Conservation (phyloP, 2,329 filamentous ascomycete genomes). For the Fusarium chlamydosporum region DNA sequence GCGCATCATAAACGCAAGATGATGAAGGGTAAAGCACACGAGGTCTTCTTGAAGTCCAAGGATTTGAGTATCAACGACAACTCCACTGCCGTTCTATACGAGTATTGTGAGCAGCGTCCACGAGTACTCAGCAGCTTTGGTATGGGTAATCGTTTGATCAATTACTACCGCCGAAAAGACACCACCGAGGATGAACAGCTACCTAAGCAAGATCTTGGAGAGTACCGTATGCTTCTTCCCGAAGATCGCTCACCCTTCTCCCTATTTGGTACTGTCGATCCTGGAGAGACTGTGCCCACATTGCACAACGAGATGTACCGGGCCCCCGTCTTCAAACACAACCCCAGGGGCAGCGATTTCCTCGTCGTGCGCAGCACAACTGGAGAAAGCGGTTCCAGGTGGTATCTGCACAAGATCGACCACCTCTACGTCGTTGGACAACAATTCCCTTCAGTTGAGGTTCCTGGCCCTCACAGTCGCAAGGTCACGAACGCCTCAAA, state of each 20-base stretch:
- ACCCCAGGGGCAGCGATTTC: slow-evolving; percentile 84
- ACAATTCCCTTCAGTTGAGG: slow-evolving; percentile 90
- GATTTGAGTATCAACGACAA: slow-evolving; percentile 92
- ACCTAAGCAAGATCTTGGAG: slow-evolving; percentile 87
- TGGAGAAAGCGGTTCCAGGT: slow-evolving; percentile 80
- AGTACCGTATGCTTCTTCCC: slow-evolving; percentile 87
- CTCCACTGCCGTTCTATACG: slow-evolving; percentile 86
- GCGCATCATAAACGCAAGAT: slow-evolving; percentile 83
- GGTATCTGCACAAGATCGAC: slow-evolving; percentile 90
- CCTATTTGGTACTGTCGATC: slow-evolving; percentile 92
- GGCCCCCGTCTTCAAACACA: slow-evolving; percentile 92
- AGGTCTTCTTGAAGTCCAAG: slow-evolving; percentile 83
- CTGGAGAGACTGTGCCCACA: slow-evolving; percentile 90
- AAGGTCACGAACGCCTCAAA: slow-evolving; percentile 98
- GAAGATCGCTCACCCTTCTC: slow-evolving; percentile 97
- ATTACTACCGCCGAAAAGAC: slow-evolving; percentile 91
- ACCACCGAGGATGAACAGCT: slow-evolving; percentile 79
- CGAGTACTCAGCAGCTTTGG: slow-evolving; percentile 95
- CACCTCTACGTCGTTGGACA: slow-evolving; percentile 93
- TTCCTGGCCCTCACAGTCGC: slow-evolving; percentile 92
- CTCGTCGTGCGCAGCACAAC: slow-evolving; percentile 87
- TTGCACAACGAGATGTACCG: slow-evolving; percentile 96
- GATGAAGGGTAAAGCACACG: slow-evolving; percentile 82
- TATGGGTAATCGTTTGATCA: slow-evolving; percentile 96
- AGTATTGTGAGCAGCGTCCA: slow-evolving; percentile 96